A percentile compares a stretch with the other conserved stretches of the same genome.
These are phyloP conservation scores for Aspergillus sojae DNA, from an alignment of 2,329 filamentous ascomycete genomes.

Conservation along the genomic window DNA sequence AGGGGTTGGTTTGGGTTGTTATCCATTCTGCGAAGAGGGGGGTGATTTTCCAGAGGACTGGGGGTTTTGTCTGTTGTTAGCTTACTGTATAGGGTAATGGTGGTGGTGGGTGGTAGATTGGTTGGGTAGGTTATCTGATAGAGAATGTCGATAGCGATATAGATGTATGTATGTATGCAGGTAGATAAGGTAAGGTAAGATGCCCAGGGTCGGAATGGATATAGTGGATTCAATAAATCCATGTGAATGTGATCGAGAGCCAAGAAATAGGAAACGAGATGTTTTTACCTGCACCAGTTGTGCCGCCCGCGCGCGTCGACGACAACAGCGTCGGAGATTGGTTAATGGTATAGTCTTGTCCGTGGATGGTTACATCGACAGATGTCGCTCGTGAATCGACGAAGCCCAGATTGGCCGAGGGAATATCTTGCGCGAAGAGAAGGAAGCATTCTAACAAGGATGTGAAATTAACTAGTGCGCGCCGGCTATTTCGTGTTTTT, in stretches of 20 bases:
- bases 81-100: not conserved
- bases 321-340: conserved; percentile 83
- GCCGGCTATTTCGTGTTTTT: not conserved
- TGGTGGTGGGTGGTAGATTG: conserved; percentile 14
- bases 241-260: not conserved
- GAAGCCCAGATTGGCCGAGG: conserved; percentile 81
- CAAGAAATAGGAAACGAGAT: not conserved
- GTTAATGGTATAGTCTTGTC: conserved; percentile 71
- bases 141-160: not conserved
- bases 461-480: conserved; percentile 4
- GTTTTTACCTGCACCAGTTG: conserved; percentile 65
- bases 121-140: not conserved
- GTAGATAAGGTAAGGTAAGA: conserved; percentile 30
- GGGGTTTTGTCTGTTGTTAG: not conserved
- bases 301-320: conserved; percentile 72
- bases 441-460: conserved; percentile 74
- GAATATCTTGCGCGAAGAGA: conserved; percentile 75
- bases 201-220: not conserved
- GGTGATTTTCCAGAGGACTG: conserved; percentile 89
- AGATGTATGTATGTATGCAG: not conserved
- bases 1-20: conserved; percentile 55
- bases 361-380: conserved; percentile 69
- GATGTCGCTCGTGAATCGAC: conserved; percentile 69
- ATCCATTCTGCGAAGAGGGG: conserved; percentile 83
- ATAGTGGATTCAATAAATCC: not conserved